Base-by-base conservation (phyloP, 2,329 filamentous ascomycete species). In the Lasiodiplodia sp. region DNA sequence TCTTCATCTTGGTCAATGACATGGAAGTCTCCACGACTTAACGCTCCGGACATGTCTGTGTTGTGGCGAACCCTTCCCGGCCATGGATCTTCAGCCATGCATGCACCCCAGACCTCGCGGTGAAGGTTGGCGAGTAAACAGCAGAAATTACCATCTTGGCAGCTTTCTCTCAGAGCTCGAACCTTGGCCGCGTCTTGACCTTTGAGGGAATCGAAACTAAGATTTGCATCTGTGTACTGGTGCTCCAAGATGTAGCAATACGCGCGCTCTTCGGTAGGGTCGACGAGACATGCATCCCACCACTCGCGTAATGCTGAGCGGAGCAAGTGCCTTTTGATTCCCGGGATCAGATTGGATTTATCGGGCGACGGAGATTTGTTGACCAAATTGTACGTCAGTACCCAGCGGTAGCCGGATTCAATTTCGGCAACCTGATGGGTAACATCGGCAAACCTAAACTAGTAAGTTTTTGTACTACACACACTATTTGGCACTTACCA, bases 331-430 rank as follows among this genome's bases (percentile, higher is more conserved):
- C 40, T 52, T 7, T 53, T 3, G 2, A 23, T 53, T 10, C 11
- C 12, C 3, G 51, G 25, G 71, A 23, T 68, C 69, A 18, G 7
- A 58, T 2, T 6, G 21, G 18, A 53, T 70, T 57, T 53, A 72
- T 67, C 7, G 16, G 5, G 37, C 18, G 28, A 34, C 7, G 51
- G 31, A n/a, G 21, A 53, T 16, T 34, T 57, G 44, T 80, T 75
- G 18, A 85, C 72, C 4, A 88, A 79, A 71, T 87, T 87, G 75
- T 87, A 89, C 0, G 82, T 85, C 12, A 88, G 71, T 11, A 86
- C 84, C 67, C 84, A 80, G 3, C 85, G 83, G 71, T 84, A 82
- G 2, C 86, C 86, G 0, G 79, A 81, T 0, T 71, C 79, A 2
- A 88, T 79, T 1, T 69, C 28, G 3, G 21, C 76, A 34, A 87